A percentile compares a stretch with the other conserved stretches of the same genome.
Conservation (phyloP, 164 flowering plant genomes). For the Buxus sempervirens region DNA sequence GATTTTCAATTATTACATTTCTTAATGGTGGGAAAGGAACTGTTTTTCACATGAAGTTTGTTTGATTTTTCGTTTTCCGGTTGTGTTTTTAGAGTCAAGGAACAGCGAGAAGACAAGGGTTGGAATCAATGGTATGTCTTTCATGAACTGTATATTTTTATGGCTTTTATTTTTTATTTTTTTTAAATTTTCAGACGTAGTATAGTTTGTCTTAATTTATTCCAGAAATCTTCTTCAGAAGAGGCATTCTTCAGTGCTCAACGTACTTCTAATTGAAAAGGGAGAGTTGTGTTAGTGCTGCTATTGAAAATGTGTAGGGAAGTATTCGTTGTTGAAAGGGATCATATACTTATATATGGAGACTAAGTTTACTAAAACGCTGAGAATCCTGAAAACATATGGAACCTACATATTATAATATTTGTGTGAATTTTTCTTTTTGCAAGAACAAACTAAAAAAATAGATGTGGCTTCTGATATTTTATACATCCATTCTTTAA, state of each 20-base stretch:
- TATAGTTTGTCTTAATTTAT: background rate
- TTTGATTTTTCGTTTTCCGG: background rate
- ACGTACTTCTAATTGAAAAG: background rate
- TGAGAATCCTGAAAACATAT: too few relatives aligned
- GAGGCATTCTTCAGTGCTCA: too few relatives aligned
- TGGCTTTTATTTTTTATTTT: background rate
- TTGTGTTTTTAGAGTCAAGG: conserved; percentile 42
- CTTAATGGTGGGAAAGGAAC: background rate
- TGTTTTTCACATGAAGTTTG: background rate
- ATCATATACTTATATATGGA: too few relatives aligned
- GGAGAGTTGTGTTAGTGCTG: background rate
- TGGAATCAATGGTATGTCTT: conserved; percentile 83
- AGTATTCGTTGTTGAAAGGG: background rate
- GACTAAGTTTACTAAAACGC: too few relatives aligned
- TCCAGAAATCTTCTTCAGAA: background rate
- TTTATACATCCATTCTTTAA: too few relatives aligned
- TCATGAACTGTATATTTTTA: background rate
- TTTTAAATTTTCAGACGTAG: background rate
- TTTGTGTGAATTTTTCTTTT: too few relatives aligned
- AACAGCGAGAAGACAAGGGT: conserved; percentile 62
- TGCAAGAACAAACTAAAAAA: too few relatives aligned
- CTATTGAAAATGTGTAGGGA: background rate
- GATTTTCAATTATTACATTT: background rate
- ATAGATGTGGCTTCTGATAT: too few relatives aligned
- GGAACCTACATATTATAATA: too few relatives aligned